Evolutionary conservation across 2,329 filamentous ascomycete genomes (phyloP).

Genomic region (Daldinia sp.): DNA sequence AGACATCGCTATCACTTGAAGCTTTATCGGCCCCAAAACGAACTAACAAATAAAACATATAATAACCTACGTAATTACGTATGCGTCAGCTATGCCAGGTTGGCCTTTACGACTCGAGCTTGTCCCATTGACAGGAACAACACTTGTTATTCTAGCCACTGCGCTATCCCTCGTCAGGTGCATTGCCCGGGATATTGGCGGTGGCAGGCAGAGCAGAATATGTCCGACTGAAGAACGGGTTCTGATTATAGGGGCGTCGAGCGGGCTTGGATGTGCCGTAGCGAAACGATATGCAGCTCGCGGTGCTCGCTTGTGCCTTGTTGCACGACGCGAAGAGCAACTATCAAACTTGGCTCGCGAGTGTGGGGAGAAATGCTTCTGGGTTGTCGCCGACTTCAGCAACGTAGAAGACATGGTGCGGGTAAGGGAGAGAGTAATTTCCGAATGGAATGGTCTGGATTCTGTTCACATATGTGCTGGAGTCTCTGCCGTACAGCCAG

Average conservation of each 20-base stretch:
- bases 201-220: conserved; percentile 27
- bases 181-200: conserved; percentile 7
- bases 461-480: conserved; percentile 52
- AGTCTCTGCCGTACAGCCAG: conserved; percentile 52
- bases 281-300: conserved; percentile 49
- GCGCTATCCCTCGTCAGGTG: conserved; percentile 33
- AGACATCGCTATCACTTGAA: neutral
- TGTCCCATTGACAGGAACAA: conserved; percentile 3
- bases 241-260: conserved; percentile 52
- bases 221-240: conserved; percentile 48
- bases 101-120: neutral
- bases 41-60: no score
- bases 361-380: conserved; percentile 48
- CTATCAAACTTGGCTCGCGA: conserved; percentile 46
- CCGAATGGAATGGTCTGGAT: conserved; percentile 51
- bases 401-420: conserved; percentile 47
- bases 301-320: conserved; percentile 49
- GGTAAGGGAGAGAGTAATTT: conserved; percentile 44
- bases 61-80: neutral
- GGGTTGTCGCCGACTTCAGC: conserved; percentile 49
- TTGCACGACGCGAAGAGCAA: conserved; percentile 49
- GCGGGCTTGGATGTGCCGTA: conserved; percentile 51
- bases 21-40: neutral
- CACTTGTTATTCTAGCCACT: conserved; percentile 26
- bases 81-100: neutral